These are phyloP conservation scores for Exobasidium rhododendri DNA, from an alignment of 1,284 basidiomycete species.

Conservation along the genomic window DNA sequence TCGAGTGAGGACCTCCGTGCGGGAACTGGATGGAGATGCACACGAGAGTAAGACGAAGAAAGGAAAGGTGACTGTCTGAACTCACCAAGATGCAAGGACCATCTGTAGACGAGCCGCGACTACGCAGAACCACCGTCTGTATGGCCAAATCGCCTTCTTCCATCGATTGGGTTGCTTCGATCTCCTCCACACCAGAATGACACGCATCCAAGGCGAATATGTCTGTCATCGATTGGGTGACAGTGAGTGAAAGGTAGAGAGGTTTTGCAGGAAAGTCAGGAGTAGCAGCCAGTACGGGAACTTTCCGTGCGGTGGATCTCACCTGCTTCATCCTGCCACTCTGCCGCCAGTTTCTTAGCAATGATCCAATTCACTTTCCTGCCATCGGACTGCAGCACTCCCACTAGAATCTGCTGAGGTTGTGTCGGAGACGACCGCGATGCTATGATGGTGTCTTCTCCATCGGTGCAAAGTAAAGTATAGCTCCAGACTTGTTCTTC, in stretches of 20 bases:
- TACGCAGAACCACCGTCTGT: neutral
- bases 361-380: neutral
- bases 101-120: neutral
- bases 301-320: too few relatives aligned
- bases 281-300: too few relatives aligned
- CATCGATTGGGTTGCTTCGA: neutral
- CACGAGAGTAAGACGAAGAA: neutral
- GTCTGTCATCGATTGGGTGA: too few relatives aligned
- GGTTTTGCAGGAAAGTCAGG: too few relatives aligned
- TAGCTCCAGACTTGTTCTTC: conserved; percentile 3
- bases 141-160: neutral
- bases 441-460: neutral
- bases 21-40: conserved; percentile 56
- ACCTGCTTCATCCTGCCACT: conserved; percentile 3
- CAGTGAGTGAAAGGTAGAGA: too few relatives aligned
- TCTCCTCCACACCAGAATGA: neutral
- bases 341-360: neutral
- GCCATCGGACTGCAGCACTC: neutral
- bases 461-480: conserved; percentile 9
- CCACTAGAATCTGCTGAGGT: conserved; percentile 8
- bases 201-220: too few relatives aligned
- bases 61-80: neutral
- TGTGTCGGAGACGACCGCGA: neutral
- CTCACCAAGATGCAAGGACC: conserved; percentile 3
- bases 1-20: conserved; percentile 69